Evolutionary conservation across 2,329 filamentous ascomycete species (phyloP), one percentile per base, ranked within the genome.

Genomic region (Verticillium longisporum): DNA sequence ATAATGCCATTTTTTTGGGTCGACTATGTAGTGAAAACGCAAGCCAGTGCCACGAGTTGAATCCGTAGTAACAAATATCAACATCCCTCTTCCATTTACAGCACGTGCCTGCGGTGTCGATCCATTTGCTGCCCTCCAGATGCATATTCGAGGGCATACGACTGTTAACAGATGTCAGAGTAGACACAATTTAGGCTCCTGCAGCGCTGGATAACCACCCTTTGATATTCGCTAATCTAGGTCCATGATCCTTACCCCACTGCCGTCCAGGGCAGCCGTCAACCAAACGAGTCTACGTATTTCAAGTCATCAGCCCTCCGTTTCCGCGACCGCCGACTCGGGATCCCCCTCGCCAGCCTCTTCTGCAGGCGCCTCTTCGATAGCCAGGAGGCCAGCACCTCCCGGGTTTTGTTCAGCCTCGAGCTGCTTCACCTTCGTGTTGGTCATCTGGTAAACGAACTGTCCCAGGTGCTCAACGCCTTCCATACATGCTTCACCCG

Each of bases 401-500:
- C 54, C 38, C 11, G 54, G 34, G 54, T 55, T 56, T 61, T 64
- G 71, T 58, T 76, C 79, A 10, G 68, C 74, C 58, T 78, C 75
- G 55, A 86, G 64, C 69, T 85, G 80, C 69, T 79, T 74, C 38
- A 84, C 66, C 69, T 75, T 81, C 1, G 82, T 84, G 56, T 89
- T 85, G 3, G 92, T 96, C 92, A 99, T 99, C 74, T 99, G 91
- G 72, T 86, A 97, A 21, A 99, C 94, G 73, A 97, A 99, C 75
- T 97, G 90, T 0, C 95, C 95, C 38, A 99, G 75, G 77, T 99
- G 95, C 78, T 99, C 94, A 1, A 98, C 88, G 37, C 90, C 86
- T 68, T 94, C 90, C 91, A 99, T 98, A 21, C 86, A 80, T 1
- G 87, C 88, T 68, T 85, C 82, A 13, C 82, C 82, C 1, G 80